Conservation (phyloP, 2,329 filamentous ascomycete genomes). For the Neofusicoccum ribis region DNA sequence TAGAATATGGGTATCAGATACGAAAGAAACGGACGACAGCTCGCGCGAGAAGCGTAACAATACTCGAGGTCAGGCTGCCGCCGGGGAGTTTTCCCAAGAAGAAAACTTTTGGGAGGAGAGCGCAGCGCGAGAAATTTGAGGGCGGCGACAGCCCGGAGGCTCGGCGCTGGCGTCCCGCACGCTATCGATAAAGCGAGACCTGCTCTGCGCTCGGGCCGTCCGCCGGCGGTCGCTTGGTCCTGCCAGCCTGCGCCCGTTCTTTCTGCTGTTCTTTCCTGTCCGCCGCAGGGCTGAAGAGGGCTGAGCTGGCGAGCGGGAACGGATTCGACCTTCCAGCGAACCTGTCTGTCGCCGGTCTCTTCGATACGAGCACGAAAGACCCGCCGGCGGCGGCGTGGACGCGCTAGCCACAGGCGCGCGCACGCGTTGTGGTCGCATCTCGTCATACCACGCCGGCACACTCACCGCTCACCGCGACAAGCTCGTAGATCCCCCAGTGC, state of each 20-base stretch:
- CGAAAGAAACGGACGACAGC: constrained; percentile 34
- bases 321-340: too few species aligned
- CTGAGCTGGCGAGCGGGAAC: neutral
- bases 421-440: neutral
- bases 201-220: too few species aligned
- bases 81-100: constrained; percentile 50
- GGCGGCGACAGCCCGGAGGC: constrained; percentile 13
- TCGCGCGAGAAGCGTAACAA: constrained; percentile 22
- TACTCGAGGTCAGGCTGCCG: constrained; percentile 59
- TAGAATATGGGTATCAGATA: constrained; percentile 13
- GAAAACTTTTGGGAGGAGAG: constrained; percentile 33
- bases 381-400: neutral
- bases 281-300: neutral
- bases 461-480: constrained; percentile 11
- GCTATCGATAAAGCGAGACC: constrained; percentile 13
- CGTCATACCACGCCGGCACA: neutral
- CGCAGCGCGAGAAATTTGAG: constrained; percentile 24
- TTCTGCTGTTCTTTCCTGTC: too few species aligned
- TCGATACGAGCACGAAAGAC: neutral
- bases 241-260: too few species aligned
- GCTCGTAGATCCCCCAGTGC: constrained; percentile 13
- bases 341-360: too few species aligned
- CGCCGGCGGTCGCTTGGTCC: neutral
- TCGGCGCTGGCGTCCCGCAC: constrained; percentile 7
- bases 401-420: constrained; percentile 3